Conservation (phyloP, 371 early-diverging fungal genomes). For the Globomyces sp. region DNA sequence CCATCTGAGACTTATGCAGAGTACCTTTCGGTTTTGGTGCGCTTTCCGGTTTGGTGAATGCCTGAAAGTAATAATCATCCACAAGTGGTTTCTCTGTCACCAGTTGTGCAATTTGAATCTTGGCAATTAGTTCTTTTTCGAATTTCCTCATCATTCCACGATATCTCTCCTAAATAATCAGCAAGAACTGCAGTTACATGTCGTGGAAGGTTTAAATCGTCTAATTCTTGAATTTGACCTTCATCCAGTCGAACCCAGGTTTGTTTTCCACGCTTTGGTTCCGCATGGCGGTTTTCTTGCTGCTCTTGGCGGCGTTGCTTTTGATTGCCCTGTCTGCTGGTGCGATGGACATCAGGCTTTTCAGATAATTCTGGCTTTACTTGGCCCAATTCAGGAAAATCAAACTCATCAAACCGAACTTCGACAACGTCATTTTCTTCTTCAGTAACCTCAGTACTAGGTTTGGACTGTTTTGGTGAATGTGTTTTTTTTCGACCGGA, state of each 20-base stretch:
- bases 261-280: conserved; percentile 14
- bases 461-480: background rate
- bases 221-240: conserved; percentile 9
- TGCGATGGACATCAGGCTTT: too few species aligned
- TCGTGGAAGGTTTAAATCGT: conserved; percentile 10
- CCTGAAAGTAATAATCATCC: conserved; percentile 94
- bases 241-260: conserved; percentile 11
- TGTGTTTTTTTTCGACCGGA: background rate
- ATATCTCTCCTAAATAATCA: conserved; percentile 61
- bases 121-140: conserved; percentile 89
- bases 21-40: conserved; percentile 26
- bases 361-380: background rate
- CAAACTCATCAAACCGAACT: conserved; percentile 1
- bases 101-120: conserved; percentile 89
- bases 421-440: background rate
- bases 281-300: conserved; percentile 4
- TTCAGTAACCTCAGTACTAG: background rate
- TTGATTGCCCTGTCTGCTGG: background rate
- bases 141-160: conserved; percentile 86
- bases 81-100: conserved; percentile 85
- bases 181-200: conserved; percentile 10
- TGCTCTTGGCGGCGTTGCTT: background rate
- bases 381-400: background rate
- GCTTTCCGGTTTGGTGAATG: conserved; percentile 55
- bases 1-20: conserved; percentile 48